phyloP scores from a whole-genome alignment of 345 rosid species.

The Gossypium raimondii region DNA sequence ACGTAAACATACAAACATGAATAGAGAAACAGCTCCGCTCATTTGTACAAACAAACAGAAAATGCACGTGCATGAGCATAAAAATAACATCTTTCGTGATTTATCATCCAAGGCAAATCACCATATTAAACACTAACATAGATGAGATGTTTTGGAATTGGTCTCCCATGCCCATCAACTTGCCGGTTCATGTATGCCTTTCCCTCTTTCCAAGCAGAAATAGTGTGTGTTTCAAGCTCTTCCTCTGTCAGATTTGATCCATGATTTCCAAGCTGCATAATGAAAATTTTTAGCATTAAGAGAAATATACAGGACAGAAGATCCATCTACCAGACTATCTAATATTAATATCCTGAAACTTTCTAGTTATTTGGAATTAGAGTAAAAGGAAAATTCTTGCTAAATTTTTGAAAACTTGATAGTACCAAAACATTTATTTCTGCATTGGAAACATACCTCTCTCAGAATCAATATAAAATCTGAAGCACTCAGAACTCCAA shows the following conservation, averaged over 20 bases:
- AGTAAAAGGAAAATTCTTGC: background rate
- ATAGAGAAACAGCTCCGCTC: background rate
- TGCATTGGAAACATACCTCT: slow-evolving; percentile 42
- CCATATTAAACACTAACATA: slow-evolving; percentile 38
- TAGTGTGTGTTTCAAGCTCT: slow-evolving; percentile 66
- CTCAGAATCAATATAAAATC: slow-evolving; percentile 69
- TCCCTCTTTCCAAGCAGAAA: slow-evolving; percentile 58
- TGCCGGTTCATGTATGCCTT: slow-evolving; percentile 38
- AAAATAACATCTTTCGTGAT: background rate
- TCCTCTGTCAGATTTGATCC: slow-evolving; percentile 80
- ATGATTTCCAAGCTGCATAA: slow-evolving; percentile 59
- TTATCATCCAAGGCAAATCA: background rate
- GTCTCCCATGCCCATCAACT: slow-evolving; percentile 40
- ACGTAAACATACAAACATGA: background rate
- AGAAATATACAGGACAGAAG: background rate
- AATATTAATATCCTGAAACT: background rate
- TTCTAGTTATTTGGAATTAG: background rate
- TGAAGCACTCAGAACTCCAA: slow-evolving; percentile 64
- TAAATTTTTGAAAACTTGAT: slow-evolving; percentile 1
- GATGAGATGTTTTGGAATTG: slow-evolving; percentile 48
- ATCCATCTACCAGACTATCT: slow-evolving; percentile 2
- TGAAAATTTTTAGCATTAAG: background rate
- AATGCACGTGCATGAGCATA: background rate
- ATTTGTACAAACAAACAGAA: background rate
- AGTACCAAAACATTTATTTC: background rate